Evolutionary conservation across 805 yeast species (phyloP).

Genomic region (Wickerhamiella siamensis): DNA sequence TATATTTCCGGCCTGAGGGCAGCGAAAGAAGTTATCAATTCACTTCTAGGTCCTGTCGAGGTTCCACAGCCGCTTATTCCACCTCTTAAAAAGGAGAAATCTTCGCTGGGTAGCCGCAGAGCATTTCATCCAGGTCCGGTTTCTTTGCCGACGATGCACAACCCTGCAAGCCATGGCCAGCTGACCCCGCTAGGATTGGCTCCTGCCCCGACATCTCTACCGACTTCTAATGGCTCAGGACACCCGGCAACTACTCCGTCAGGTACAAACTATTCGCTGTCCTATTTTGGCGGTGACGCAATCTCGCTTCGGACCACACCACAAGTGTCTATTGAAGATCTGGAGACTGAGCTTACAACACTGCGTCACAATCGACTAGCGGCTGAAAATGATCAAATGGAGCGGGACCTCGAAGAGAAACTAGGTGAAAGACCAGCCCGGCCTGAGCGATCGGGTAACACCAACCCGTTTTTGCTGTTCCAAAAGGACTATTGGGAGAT

Average conservation of each 20-base stretch:
- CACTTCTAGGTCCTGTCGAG: constrained; percentile 28
- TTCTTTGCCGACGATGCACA: background rate
- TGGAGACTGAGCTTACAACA: constrained; percentile 19
- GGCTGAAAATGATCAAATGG: constrained; percentile 23
- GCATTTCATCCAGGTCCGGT: background rate
- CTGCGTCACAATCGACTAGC: constrained; percentile 20
- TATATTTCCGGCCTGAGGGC: constrained; percentile 30
- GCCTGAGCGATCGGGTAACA: constrained; percentile 27
- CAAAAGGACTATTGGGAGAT: constrained; percentile 31
- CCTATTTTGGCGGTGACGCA: background rate
- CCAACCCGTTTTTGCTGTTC: constrained; percentile 29
- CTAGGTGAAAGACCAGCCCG: constrained; percentile 27
- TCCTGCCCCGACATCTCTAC: background rate
- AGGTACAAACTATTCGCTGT: background rate
- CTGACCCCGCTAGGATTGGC: background rate
- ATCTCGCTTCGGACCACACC: constrained; percentile 3
- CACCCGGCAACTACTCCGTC: background rate
- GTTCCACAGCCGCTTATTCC: constrained; percentile 26
- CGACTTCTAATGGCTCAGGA: background rate
- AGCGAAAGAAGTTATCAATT: constrained; percentile 28
- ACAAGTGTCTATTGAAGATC: constrained; percentile 6
- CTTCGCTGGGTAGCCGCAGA: background rate
- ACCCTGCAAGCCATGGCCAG: background rate
- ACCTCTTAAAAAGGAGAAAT: background rate
- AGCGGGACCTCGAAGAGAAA: constrained; percentile 24